These are phyloP conservation scores for Rheum nobile DNA, from an alignment of 148 eudicot species.

Conservation along the genomic window DNA sequence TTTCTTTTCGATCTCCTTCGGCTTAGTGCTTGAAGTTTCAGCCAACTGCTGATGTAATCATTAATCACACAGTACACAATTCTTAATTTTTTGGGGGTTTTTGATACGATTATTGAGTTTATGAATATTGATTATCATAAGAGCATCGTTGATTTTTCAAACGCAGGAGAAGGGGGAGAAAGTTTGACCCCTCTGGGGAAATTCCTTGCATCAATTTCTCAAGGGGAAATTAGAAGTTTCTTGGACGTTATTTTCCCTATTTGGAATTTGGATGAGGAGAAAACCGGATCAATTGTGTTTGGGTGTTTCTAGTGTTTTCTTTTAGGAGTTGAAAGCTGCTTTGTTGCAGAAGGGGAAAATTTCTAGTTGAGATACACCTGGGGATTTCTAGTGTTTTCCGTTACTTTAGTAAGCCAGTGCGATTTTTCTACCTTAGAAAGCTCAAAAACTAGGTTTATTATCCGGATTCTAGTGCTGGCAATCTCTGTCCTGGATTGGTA, in stretches of 20 bases:
- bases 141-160: conserved; percentile 1
- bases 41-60: not conserved
- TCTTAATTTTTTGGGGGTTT: not conserved
- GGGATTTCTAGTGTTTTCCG: not conserved
- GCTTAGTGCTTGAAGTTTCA: not conserved
- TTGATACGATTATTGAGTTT: not conserved
- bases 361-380: not conserved
- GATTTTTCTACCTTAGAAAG: not conserved
- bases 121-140: not conserved
- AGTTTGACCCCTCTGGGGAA: not conserved
- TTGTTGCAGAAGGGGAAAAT: not conserved
- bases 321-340: not conserved
- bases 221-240: not conserved
- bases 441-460: not conserved
- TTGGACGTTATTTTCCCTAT: not conserved
- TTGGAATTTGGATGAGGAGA: conserved; percentile 2
- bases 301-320: not conserved
- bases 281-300: not conserved
- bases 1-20: not conserved
- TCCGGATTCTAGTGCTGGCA: not conserved
- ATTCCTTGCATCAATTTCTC: not conserved
- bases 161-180: not conserved
- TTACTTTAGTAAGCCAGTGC: not conserved
- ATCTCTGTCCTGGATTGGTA: not conserved
- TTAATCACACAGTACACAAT: not conserved